Conservation (phyloP, 2,329 filamentous ascomycete species). For the Aspergillus niger region DNA sequence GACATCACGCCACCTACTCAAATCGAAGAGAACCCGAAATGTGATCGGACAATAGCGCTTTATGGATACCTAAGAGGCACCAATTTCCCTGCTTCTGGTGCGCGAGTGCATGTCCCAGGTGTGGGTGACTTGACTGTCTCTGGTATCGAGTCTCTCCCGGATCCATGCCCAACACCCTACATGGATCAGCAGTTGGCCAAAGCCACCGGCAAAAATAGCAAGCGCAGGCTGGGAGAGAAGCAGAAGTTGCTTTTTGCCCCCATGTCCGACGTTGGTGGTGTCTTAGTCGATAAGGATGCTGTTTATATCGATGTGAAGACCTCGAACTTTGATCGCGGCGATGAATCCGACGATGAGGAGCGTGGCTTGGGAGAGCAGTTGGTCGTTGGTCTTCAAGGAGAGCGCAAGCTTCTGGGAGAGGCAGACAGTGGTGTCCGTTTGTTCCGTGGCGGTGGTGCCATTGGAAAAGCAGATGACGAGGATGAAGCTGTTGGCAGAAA, state of each 20-base stretch:
- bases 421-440: slow-evolving; percentile 80
- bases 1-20: slow-evolving; percentile 92
- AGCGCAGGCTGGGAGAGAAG: slow-evolving; percentile 85
- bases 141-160: slow-evolving; percentile 82
- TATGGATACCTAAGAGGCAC: slow-evolving; percentile 94
- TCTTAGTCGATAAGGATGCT: slow-evolving; percentile 95
- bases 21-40: slow-evolving; percentile 84
- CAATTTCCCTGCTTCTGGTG: slow-evolving; percentile 83
- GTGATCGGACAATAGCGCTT: slow-evolving; percentile 85
- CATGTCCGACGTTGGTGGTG: slow-evolving; percentile 95
- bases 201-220: slow-evolving; percentile 72
- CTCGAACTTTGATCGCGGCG: slow-evolving; percentile 69
- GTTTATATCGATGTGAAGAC: slow-evolving; percentile 82
- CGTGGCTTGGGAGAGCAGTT: slow-evolving; percentile 94
- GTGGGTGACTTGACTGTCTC: slow-evolving; percentile 85
- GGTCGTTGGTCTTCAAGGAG: slow-evolving; percentile 84
- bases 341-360: slow-evolving; percentile 63
- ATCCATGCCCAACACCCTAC: slow-evolving; percentile 91
- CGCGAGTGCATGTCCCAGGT: slow-evolving; percentile 87
- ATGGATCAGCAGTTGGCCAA: slow-evolving; percentile 88
- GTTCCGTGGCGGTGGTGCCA: slow-evolving; percentile 74
- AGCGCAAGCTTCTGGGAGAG: slow-evolving; percentile 78
- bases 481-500: slow-evolving; percentile 62
- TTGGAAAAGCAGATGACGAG: slow-evolving; percentile 59
- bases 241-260: slow-evolving; percentile 95